Evolutionary conservation across 139 green algal species (phyloP).

Genomic region (Choricystis sp.): DNA sequence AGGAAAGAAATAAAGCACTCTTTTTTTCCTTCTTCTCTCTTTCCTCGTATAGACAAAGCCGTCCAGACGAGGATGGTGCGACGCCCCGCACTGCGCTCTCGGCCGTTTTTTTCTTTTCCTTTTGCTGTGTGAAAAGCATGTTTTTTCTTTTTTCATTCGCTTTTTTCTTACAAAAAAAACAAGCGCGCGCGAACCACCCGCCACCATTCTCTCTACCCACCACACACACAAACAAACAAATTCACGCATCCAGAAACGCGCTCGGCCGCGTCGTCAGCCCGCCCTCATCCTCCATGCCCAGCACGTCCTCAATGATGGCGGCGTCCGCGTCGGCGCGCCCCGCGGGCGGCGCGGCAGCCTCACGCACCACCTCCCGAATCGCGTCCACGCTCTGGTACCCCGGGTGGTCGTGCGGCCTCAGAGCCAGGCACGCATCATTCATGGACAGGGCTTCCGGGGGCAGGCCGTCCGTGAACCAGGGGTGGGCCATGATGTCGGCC

Average conservation of each 20-base stretch:
- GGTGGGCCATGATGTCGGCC: slow-evolving; percentile 46
- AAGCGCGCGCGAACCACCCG: neutral
- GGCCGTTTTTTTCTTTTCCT: neutral
- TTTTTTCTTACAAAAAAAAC: neutral
- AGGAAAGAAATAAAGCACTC: too few relatives aligned
- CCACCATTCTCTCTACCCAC: neutral
- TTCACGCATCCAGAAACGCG: neutral
- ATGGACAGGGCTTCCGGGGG: slow-evolving; percentile 23
- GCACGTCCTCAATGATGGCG: neutral
- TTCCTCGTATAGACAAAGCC: too few relatives aligned
- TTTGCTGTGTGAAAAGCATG: neutral
- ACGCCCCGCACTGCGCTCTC: neutral
- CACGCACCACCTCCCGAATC: neutral
- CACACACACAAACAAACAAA: neutral
- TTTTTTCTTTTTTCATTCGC: neutral
- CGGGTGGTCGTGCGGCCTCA: neutral
- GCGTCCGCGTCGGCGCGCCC: neutral
- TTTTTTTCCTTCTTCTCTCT: too few relatives aligned
- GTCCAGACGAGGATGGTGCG: neutral
- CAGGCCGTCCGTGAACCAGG: slow-evolving; percentile 60
- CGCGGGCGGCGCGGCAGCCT: neutral
- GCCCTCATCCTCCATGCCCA: neutral
- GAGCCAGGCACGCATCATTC: slow-evolving; percentile 6
- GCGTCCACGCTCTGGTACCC: neutral
- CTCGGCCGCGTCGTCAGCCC: neutral